Evolutionary conservation across 2,329 filamentous ascomycete genomes (phyloP).

Genomic region (Falciphora oryzae): DNA sequence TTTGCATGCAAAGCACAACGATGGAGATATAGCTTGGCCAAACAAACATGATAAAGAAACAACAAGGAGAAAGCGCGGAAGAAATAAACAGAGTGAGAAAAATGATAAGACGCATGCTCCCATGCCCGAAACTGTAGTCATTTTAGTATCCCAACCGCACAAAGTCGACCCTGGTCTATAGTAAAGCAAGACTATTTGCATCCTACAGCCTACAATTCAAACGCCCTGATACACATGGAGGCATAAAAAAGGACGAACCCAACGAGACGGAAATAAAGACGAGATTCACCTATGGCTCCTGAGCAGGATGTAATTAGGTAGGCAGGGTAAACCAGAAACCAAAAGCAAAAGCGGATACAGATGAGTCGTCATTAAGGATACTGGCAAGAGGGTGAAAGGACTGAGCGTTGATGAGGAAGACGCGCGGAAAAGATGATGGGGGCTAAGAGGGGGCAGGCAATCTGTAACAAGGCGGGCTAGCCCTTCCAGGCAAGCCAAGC

Average conservation of each 20-base stretch:
- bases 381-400: neutral
- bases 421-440: neutral
- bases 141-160: too few relatives aligned
- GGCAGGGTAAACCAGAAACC: neutral
- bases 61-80: too few relatives aligned
- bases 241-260: neutral
- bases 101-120: too few relatives aligned
- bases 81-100: too few relatives aligned
- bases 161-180: too few relatives aligned
- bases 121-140: too few relatives aligned
- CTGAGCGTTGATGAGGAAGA: too few relatives aligned
- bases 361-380: neutral
- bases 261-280: neutral
- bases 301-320: neutral
- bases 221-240: neutral
- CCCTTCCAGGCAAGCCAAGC: constrained; percentile 60
- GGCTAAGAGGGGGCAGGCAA: neutral
- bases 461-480: constrained; percentile 27
- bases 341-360: neutral
- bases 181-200: neutral
- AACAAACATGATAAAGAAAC: neutral
- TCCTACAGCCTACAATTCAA: neutral
- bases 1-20: neutral
- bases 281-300: neutral
- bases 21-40: neutral